Evolutionary conservation across 257 asterid species (phyloP), one percentile per base, ranked within the genome.

Genomic region (Ajuga chamaepitys): DNA sequence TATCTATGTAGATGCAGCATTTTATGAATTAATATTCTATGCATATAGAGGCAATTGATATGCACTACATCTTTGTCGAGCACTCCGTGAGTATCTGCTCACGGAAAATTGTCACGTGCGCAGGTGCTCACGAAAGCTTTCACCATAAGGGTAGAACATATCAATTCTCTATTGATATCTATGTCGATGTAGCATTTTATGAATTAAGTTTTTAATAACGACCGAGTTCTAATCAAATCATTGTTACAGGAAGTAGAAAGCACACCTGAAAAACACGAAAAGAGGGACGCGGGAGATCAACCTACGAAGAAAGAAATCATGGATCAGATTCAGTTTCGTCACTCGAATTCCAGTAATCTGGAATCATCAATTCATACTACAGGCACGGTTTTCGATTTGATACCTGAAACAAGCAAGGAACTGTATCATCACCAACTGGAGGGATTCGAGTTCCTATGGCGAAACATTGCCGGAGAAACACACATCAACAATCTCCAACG

Each of bases 371-470:
- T 26, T 28, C 47, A 40, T 20, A 45, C 21, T 5, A 47, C 54
- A 48, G 88, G 82, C 58, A 79, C 88, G 0, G 91, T 86, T 45
- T 55, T 89, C 75, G 82, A 86, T 35, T 60, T 83, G 34, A 80
- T 91, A 42, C 85, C 87, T 1, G 46, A 56, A 6, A 26, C 71
- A 3, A 50, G 44, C 0, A 76, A 73, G 60, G 68, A 64, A 35
- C 61, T 91, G 80, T 85, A 75, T 48, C 82, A 73, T 0, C 98
- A 91, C 57, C 98, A 91, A 56, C 73, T 68, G 6, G 85, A 83
- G 21, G 98, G 95, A 0, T 83, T 83, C 41, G 69, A 77, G 16
- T 81, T 88, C 75, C 52, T 88, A 59, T 88, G 95, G 96, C 71
- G 56, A 63, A 86, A 77, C 70, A 72, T 91, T 3, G 95, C 79